Evolutionary conservation across 257 asterid genomes (phyloP).

Genomic region (Solanum arcanum): DNA sequence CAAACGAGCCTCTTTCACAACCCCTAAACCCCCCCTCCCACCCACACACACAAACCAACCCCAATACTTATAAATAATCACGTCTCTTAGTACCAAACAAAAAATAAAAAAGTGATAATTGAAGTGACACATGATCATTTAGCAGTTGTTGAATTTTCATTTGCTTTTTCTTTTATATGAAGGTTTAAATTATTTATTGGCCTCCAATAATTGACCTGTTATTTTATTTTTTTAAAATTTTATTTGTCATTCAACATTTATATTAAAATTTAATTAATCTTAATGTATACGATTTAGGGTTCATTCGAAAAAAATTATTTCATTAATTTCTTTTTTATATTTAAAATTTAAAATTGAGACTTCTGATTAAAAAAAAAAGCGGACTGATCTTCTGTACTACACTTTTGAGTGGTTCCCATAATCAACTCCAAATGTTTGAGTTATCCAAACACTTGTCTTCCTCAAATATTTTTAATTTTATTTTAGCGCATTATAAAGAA

Average conservation of each 20-base stretch:
- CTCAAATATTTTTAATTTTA: neutral
- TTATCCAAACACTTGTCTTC: neutral
- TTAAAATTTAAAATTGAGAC: neutral
- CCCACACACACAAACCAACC: no score
- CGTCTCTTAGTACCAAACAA: neutral
- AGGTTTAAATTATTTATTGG: neutral
- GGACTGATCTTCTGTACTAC: neutral
- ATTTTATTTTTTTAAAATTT: no score
- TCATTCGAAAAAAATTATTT: accelerated
- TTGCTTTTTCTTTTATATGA: neutral
- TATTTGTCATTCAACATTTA: neutral
- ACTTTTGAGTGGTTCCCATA: neutral
- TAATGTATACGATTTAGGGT: accelerated
- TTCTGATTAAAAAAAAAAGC: neutral
- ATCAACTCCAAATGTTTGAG: neutral
- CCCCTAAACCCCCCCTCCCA: accelerated
- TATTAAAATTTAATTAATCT: accelerated
- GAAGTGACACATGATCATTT: neutral
- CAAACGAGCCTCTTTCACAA: neutral
- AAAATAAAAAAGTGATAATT: neutral
- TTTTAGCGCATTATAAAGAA: neutral
- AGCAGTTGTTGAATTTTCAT: neutral
- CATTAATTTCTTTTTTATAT: accelerated
- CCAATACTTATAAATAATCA: neutral
- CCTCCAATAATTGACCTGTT: neutral